Evolutionary conservation across 306 rosid species (phyloP).

Genomic region (Carpinus viminea): DNA sequence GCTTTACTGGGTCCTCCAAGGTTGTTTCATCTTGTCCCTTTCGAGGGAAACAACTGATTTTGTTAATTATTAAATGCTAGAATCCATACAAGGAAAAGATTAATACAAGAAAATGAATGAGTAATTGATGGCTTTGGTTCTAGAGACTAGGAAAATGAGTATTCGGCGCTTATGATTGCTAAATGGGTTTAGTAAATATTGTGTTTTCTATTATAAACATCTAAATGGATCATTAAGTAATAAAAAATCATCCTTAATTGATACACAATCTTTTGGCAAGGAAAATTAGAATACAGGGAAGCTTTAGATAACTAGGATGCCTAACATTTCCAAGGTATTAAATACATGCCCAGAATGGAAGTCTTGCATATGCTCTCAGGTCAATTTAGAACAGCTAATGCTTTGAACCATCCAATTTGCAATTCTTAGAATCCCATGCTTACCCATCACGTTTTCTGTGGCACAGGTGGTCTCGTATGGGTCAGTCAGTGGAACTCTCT

Average conservation of each 20-base stretch:
- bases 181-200: not conserved
- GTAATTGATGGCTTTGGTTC: not conserved
- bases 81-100: not conserved
- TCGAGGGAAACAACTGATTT: not conserved
- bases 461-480: constrained; percentile 80
- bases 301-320: not conserved
- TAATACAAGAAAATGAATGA: not conserved
- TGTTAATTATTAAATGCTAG: not conserved
- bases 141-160: not conserved
- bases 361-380: not conserved
- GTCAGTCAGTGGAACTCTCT: constrained; percentile 86
- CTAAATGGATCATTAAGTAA: not conserved
- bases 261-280: not conserved
- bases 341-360: constrained; percentile 4
- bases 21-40: not conserved
- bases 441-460: constrained; percentile 7
- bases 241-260: not conserved
- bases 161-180: not conserved
- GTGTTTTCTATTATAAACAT: not conserved
- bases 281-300: constrained; percentile 6
- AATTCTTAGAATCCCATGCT: not conserved
- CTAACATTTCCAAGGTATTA: constrained; percentile 12
- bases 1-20: not conserved
- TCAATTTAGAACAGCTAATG: not conserved
- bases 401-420: not conserved